Conservation (phyloP, 164 flowering plant species). For the Tetrastigma voinierianum region DNA sequence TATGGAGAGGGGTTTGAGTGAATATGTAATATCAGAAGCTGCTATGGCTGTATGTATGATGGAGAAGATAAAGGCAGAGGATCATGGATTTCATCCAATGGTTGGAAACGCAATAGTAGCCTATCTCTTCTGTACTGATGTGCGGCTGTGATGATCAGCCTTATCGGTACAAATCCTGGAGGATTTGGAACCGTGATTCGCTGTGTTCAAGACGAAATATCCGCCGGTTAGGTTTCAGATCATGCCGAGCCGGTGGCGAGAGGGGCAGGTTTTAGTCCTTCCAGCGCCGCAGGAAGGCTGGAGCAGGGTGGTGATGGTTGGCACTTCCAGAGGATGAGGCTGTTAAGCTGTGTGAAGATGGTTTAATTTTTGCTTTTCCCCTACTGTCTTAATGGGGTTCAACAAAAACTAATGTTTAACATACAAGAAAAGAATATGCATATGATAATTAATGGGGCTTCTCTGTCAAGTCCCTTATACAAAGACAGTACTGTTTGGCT, state of each 20-base stretch:
- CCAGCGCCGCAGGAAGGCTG: slow-evolving; percentile 41
- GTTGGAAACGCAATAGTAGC: slow-evolving; percentile 25
- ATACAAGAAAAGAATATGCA: slow-evolving; percentile 8
- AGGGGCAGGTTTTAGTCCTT: slow-evolving; percentile 50
- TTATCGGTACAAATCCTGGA: slow-evolving; percentile 52
- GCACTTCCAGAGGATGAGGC: slow-evolving; percentile 44
- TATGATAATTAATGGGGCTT: too few relatives aligned
- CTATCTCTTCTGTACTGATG: slow-evolving; percentile 12
- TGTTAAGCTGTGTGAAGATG: slow-evolving; percentile 38
- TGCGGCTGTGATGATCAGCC: slow-evolving; percentile 30
- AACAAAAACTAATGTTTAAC: slow-evolving; percentile 8
- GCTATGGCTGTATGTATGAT: slow-evolving; percentile 29
- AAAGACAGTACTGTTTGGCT: too few relatives aligned
- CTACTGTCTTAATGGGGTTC: slow-evolving; percentile 45
- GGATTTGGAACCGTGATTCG: slow-evolving; percentile 20
- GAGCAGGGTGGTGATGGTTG: slow-evolving; percentile 54
- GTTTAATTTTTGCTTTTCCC: slow-evolving; percentile 32
- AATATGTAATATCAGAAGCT: slow-evolving; percentile 29
- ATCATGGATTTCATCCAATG: slow-evolving; percentile 52
- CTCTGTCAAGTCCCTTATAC: too few relatives aligned
- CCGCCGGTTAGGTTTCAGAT: slow-evolving; percentile 41
- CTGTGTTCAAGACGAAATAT: slow-evolving; percentile 27
- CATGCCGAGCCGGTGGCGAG: slow-evolving; percentile 43
- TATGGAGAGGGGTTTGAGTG: slow-evolving; percentile 8
- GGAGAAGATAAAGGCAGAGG: slow-evolving; percentile 28